Base-by-base conservation (phyloP, 441 rosid genomes). In the Croton setiger region DNA sequence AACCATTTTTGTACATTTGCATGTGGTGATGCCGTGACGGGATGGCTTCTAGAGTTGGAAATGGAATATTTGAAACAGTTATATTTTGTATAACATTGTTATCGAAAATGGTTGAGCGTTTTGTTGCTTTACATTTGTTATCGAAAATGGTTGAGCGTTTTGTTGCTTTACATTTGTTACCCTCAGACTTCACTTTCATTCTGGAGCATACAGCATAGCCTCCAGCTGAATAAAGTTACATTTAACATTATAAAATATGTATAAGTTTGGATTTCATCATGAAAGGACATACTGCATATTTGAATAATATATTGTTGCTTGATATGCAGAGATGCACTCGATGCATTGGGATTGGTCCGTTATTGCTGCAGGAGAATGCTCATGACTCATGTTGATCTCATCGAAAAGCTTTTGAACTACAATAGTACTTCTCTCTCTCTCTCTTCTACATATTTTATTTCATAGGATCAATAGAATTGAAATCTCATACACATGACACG, bases 351-450 rank as follows among this genome's bases (percentile, higher is more conserved):
- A 27, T 73, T 93, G 78, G 96, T 91, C 33, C 87, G 94, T 11
- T 93, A 93, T 82, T 93, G 98, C 65, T 93, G 98, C 66, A 86
- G 98, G 78, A 70, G 98, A 73, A 93, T 91, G 98, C 94, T 93
- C 14, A 93, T 93, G 97, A 93, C 98, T 68, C 98, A 93, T 72
- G 98, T 93, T 43, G 97, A 93, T 77, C 91, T 93, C 69, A 93
- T 93, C 59, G 98, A 93, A 80, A 93, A 93, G 87, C 98, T 91
- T 77, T 86, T 93, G 69, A 91, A 89, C 80, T 93, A 91, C 81
- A 93, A 91, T 62, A 88, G 98, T 93, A 88, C 77, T 58, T 64
- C 7, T 61, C 56, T 71, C 52, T 35, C 72, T 58, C 15, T 63
- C 33, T 20, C 52, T 7, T 23, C 41, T 56, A 37, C 72, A 3